phyloP scores from a whole-genome alignment of 176 grass and related monocot genomes.

The Bolboschoenus planiculmis region DNA sequence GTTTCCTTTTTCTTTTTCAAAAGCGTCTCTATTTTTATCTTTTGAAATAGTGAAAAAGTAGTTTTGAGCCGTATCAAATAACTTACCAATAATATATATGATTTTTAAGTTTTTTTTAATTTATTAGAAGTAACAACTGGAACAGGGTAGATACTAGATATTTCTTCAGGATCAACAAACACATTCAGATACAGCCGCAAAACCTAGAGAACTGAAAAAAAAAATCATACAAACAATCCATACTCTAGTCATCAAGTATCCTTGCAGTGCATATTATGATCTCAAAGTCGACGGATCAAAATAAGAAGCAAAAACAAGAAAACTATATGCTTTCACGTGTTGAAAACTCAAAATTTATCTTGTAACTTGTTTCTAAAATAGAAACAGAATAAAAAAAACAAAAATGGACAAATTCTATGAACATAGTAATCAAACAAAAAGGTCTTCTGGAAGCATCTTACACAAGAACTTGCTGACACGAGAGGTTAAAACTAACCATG shows the following conservation, averaged over 20 bases:
- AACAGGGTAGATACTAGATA: neutral
- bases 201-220: neutral
- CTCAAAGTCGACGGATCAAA: neutral
- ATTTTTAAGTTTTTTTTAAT: too few relatives aligned
- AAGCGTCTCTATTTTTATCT: too few relatives aligned
- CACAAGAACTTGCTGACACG: constrained; percentile 63
- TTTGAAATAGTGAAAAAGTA: too few relatives aligned
- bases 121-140: neutral
- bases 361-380: neutral
- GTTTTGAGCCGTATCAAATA: too few relatives aligned
- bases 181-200: neutral
- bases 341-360: constrained; percentile 18
- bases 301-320: neutral
- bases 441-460: constrained; percentile 31
- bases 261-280: neutral
- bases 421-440: constrained; percentile 18
- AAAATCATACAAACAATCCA: neutral
- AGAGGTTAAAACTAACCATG: constrained; percentile 78
- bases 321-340: neutral
- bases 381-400: neutral
- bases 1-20: too few relatives aligned
- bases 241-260: neutral
- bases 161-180: neutral
- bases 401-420: constrained; percentile 10
- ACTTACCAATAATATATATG: too few relatives aligned